A percentile compares a stretch with the other conserved stretches of the same genome.
phyloP scores from a whole-genome alignment of 495 filamentous ascomycete species.

The Podospora pseudopauciseta region DNA sequence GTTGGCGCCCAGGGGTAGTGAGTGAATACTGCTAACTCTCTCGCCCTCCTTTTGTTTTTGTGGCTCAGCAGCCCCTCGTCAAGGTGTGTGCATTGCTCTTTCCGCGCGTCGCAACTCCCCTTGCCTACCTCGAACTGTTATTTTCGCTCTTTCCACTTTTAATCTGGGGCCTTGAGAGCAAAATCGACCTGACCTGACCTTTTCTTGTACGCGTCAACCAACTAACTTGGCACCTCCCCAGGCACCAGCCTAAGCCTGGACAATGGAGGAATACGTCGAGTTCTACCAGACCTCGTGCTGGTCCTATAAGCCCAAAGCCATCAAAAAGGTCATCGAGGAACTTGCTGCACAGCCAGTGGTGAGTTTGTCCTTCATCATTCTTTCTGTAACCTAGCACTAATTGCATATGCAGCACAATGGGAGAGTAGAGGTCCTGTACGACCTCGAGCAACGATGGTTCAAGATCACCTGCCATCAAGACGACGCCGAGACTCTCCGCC shows the following conservation, averaged over 20 bases:
- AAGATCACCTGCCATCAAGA: slow-evolving; percentile 31
- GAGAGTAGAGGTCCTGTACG: slow-evolving; percentile 30
- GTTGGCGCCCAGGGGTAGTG: not conserved
- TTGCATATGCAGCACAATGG: not conserved
- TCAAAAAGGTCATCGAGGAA: slow-evolving; percentile 25
- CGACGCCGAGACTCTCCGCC: slow-evolving; percentile 24
- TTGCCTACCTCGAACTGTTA: not conserved
- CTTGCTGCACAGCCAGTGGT: slow-evolving; percentile 25
- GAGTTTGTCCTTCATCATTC: slow-evolving; percentile 7
- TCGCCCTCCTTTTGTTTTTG: not conserved
- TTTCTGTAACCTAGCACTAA: not conserved
- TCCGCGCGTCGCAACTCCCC: not conserved
- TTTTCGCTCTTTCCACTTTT: not conserved
- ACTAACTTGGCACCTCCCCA: not conserved
- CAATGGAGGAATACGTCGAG: slow-evolving; percentile 10
- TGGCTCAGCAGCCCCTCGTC: not conserved
- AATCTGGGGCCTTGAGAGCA: not conserved
- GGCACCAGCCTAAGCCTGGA: not conserved
- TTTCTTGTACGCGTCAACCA: not conserved
- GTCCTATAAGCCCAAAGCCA: slow-evolving; percentile 29
- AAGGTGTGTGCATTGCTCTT: not conserved
- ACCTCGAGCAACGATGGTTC: slow-evolving; percentile 26
- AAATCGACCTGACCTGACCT: not conserved
- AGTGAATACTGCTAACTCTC: not conserved
- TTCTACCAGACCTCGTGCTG: slow-evolving; percentile 36